Base-by-base conservation (phyloP, 768 basidiomycete species). In the Mrakia gelida region DNA sequence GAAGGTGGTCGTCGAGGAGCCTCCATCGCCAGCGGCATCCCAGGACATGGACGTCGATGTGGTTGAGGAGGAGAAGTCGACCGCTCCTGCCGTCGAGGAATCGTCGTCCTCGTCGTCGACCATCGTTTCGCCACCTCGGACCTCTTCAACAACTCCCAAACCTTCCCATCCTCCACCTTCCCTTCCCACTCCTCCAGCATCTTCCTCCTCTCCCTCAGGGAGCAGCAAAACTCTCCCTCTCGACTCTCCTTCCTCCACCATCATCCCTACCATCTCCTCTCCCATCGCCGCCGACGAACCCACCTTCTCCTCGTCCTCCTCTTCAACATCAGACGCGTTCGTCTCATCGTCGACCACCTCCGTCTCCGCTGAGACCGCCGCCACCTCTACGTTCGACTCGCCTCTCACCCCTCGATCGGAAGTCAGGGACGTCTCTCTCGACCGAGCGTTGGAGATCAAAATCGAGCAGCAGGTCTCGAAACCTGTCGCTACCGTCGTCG, bases 361-460 rank as follows among this genome's bases (percentile, higher is more conserved):
- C 34, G 26, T 4, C 34, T 70, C 67, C 13, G 41, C 67, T 1
- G 67, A 70, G 41, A 70, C 67, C 2, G 23, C 38, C 5, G 67
- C 67, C 23, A 70, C 67, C 21, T 70, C 67, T 13, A 38, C 67
- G 21, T 70, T 43, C 26, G 67, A 70, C 67, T 70, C 67, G 41
- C 67, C 67, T 9, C 34, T 70, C 34, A 70, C 67, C 10, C 67
- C 67, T 23, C 16, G 67, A n/a, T 70, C 67, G 10, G 67, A 70
- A 38, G 38, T 41, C 16, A 34, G 67, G 67, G 67, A 70, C 38
- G 67, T 70, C 67, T 45, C 67, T 18, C 38, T 70, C 67, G 67
- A 70, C 38, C 34, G 67, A 41, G 67, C 21, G 3, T 23, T 52
- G 49, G 49, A 52, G 15, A 52, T 52, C 49, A 52, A 52, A 52